phyloP scores from a whole-genome alignment of 345 rosid species.

The Gossypium ekmanianum region DNA sequence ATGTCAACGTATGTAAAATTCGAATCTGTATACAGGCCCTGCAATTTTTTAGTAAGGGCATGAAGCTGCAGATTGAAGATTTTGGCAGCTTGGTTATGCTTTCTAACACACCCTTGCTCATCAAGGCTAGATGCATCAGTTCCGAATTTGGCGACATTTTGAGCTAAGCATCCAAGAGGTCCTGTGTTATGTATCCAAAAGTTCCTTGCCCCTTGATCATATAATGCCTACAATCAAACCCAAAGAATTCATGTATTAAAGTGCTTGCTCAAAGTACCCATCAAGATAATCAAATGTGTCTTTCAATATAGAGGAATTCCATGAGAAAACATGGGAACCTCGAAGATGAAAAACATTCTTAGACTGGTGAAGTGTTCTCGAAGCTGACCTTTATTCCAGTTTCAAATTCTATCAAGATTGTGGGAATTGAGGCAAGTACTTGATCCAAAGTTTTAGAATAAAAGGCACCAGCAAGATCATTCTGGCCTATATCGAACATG shows the following conservation, averaged over 20 bases:
- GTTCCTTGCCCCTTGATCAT: slow-evolving; percentile 83
- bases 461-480: slow-evolving; percentile 93
- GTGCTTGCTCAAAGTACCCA: neutral
- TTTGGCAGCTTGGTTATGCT: slow-evolving; percentile 84
- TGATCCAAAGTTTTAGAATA: slow-evolving; percentile 86
- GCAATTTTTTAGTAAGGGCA: slow-evolving; percentile 60
- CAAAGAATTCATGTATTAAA: neutral
- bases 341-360: neutral
- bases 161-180: slow-evolving; percentile 91
- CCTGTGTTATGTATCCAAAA: slow-evolving; percentile 96
- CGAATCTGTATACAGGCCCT: slow-evolving; percentile 57
- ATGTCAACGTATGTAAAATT: slow-evolving; percentile 74
- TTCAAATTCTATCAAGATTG: slow-evolving; percentile 67
- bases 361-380: neutral
- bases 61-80: slow-evolving; percentile 87
- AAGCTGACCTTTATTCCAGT: slow-evolving; percentile 55
- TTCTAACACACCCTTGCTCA: slow-evolving; percentile 69
- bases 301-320: neutral
- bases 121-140: slow-evolving; percentile 79
- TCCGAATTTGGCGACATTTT: slow-evolving; percentile 84
- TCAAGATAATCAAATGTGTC: neutral
- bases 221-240: slow-evolving; percentile 42
- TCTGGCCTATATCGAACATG: slow-evolving; percentile 94
- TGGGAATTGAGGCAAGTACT: slow-evolving; percentile 69
- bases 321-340: neutral